phyloP scores from a whole-genome alignment of 2,329 filamentous ascomycete genomes.

The Phialophora macrospora region DNA sequence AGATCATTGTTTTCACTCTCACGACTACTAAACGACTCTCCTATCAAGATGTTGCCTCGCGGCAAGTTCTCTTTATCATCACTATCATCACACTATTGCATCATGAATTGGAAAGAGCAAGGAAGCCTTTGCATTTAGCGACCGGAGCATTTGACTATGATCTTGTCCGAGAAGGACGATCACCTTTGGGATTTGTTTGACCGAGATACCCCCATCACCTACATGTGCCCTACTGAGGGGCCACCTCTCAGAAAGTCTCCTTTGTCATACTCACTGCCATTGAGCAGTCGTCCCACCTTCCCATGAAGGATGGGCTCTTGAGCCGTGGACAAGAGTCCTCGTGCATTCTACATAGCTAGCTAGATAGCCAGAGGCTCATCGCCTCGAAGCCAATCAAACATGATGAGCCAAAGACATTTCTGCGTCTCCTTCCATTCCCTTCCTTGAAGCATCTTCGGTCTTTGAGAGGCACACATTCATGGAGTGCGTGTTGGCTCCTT shows the following conservation, averaged over 20 bases:
- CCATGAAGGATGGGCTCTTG: slow-evolving; percentile 18
- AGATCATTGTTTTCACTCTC: slow-evolving; percentile 10
- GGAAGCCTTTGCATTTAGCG: slow-evolving; percentile 13
- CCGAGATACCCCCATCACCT: slow-evolving; percentile 20
- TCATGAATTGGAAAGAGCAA: slow-evolving; percentile 9
- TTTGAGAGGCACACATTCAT: no score
- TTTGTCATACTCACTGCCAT: slow-evolving; percentile 16
- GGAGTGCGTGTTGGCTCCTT: no score
- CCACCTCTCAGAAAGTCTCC: neutral
- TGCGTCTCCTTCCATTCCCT: neutral
- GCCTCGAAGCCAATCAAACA: slow-evolving; percentile 7
- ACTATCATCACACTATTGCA: slow-evolving; percentile 6
- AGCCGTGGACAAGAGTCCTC: slow-evolving; percentile 26
- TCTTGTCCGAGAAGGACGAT: neutral
- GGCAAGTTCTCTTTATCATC: slow-evolving; percentile 26
- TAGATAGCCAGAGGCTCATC: slow-evolving; percentile 14
- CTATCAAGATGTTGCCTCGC: slow-evolving; percentile 33
- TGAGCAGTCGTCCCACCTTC: slow-evolving; percentile 21
- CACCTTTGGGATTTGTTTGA: slow-evolving; percentile 15
- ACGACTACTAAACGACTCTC: slow-evolving; percentile 28
- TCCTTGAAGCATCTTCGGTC: neutral
- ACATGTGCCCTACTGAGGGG: neutral
- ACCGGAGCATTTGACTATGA: slow-evolving; percentile 15
- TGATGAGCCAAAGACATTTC: slow-evolving; percentile 4
- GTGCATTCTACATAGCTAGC: slow-evolving; percentile 23